Percentiles rank a stretch among this genome's conserved stretches.
Conservation (phyloP, 78 protist species). For the Emiliania huxleyi region DNA sequence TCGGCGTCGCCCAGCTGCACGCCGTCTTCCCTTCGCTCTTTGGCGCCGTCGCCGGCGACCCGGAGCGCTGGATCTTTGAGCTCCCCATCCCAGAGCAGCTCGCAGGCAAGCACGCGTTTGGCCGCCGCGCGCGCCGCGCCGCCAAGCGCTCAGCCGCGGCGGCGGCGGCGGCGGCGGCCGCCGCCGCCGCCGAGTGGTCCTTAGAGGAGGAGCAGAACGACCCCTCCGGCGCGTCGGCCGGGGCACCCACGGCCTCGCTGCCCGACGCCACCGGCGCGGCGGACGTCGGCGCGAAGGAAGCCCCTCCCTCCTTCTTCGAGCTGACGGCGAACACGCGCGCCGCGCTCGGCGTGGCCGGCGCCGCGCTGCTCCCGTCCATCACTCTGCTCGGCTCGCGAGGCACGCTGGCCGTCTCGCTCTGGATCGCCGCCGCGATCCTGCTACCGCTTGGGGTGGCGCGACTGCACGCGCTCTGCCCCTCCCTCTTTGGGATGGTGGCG, state of each 20-base stretch:
- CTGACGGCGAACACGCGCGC: neutral
- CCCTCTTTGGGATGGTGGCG: neutral
- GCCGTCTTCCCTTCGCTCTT: neutral
- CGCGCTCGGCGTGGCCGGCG: neutral
- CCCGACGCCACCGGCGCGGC: neutral
- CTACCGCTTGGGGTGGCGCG: neutral
- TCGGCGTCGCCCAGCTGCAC: neutral
- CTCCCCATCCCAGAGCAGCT: neutral
- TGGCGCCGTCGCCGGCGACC: neutral
- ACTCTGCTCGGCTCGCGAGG: neutral
- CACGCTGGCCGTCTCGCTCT: neutral
- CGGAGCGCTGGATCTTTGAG: neutral
- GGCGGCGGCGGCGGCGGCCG: neutral
- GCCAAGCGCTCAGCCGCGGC: neutral
- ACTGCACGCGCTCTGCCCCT: neutral
- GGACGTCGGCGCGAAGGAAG: neutral
- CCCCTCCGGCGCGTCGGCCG: neutral
- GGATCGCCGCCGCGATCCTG: neutral
- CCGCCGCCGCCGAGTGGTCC: neutral
- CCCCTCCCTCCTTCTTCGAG: neutral
- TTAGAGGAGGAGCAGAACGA: neutral
- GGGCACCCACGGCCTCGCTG: too few species aligned
- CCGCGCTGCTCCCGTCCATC: neutral
- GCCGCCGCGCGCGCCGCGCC: constrained; percentile 7
- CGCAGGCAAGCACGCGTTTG: neutral